Evolutionary conservation across 2,329 filamentous ascomycete genomes (phyloP), one percentile per base, ranked within the genome.

Genomic region (Acephala macrosclerotiorum): DNA sequence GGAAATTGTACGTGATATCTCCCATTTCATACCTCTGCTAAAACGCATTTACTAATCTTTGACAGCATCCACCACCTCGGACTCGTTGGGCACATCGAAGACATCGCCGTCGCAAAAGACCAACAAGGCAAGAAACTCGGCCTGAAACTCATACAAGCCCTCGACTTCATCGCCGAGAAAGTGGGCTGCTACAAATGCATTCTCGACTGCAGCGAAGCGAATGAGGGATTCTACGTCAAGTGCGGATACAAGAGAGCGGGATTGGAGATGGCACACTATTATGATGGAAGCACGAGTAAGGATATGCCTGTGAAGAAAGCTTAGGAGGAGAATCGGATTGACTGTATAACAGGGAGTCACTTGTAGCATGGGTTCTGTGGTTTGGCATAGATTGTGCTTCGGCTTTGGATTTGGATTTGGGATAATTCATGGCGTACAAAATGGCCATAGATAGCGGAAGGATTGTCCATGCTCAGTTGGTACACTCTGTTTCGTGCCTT

Each of bases 101-200:
- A 99, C 78, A 97, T 99, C 77, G 94, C 95, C 20, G 94, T 99
- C 42, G 89, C 92, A 70, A 94, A 94, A 81, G 92, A 96, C 74
- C 94, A 98, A 81, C 96, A 98, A 80, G 96, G 96, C 73, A 97
- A 98, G 87, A 97, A 97, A 82, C 85, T 98, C 51, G 96, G 96
- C 4, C 82, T 97, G 76, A 87, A 93, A 72, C 91, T 98, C 72
- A 98, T 98, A 75, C 93, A 98, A 81, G 94, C 95, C 8, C 85
- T 99, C 76, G 94, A 98, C 80, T 91, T 86, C 77, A 89, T 98
- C 66, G 94, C 94, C 63, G 89, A 93, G 77, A 87, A 93, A 77
- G 90, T 96, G 65, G 96, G 95, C 63, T 98, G 95, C 81, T 98
- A 98, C 81, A 98, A 96, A 90, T 94, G 89, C 71, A 98, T 99